Conservation (phyloP, 2,329 filamentous ascomycete genomes). For the Endothia cerciana region DNA sequence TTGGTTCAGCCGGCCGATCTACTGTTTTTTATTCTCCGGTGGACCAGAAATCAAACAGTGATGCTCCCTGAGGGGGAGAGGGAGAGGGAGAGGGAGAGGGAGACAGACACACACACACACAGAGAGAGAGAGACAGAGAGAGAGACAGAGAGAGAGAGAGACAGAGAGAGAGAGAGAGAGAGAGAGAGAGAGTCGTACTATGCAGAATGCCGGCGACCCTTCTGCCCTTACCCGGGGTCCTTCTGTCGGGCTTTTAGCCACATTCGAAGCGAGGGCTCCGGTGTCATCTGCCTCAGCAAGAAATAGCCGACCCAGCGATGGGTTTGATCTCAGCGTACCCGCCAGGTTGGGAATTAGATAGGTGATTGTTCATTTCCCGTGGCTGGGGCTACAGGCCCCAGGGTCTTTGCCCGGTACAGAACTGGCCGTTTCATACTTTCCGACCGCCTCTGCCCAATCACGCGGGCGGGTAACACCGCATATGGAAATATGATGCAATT, state of each 20-base stretch:
- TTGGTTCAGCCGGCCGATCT: neutral
- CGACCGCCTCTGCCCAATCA: neutral
- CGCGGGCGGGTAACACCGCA: neutral
- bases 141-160: neutral
- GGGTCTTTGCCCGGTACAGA: neutral
- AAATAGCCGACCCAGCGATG: neutral
- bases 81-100: too few species aligned
- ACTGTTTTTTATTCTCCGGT: neutral
- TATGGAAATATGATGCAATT: conserved; percentile 11
- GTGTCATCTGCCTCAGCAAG: neutral
- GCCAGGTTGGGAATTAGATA: neutral
- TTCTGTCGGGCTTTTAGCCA: neutral
- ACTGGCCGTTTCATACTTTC: neutral
- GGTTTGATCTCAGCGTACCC: neutral
- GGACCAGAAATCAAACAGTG: neutral
- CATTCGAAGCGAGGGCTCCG: neutral
- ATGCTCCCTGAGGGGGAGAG: neutral
- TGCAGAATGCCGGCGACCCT: too few species aligned
- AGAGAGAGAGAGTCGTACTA: neutral
- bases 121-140: too few species aligned
- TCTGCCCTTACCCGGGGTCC: neutral
- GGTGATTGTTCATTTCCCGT: conserved; percentile 1
- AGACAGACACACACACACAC: too few species aligned
- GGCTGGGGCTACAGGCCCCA: neutral
- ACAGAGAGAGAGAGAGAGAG: neutral